Conservation (phyloP, 2,329 filamentous ascomycete genomes). For the Hymenoscyphus infarciens region DNA sequence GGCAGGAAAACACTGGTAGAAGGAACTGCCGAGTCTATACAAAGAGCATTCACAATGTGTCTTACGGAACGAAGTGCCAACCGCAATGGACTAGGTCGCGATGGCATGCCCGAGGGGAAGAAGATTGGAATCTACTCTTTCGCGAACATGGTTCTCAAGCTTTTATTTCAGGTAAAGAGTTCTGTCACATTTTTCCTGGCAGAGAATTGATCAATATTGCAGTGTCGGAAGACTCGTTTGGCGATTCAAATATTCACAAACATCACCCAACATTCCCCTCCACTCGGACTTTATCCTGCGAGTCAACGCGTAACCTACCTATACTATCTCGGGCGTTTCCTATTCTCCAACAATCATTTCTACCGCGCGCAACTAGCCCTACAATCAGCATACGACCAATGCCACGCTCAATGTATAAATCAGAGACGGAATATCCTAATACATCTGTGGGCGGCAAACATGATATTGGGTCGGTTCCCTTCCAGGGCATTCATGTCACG, state of each 20-base stretch:
- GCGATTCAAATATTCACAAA: constrained; percentile 88
- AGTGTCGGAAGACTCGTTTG: constrained; percentile 78
- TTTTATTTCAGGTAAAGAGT: constrained; percentile 68
- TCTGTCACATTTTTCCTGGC: constrained; percentile 4
- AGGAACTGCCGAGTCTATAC: constrained; percentile 81
- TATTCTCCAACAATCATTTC: constrained; percentile 82
- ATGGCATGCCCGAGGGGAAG: constrained; percentile 73
- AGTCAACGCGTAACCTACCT: constrained; percentile 87
- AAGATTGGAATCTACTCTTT: constrained; percentile 87
- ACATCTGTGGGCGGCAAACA: constrained; percentile 77
- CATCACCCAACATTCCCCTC: constrained; percentile 78
- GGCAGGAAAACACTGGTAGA: constrained; percentile 78
- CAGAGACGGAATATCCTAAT: constrained; percentile 79
- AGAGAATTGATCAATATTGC: neutral
- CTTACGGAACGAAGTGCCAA: constrained; percentile 73
- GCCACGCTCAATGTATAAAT: constrained; percentile 65
- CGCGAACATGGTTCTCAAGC: constrained; percentile 83
- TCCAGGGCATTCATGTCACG: constrained; percentile 61
- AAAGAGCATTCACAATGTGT: constrained; percentile 88
- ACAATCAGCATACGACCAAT: constrained; percentile 76
- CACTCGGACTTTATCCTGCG: constrained; percentile 76
- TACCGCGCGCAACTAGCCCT: constrained; percentile 71
- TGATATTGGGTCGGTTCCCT: constrained; percentile 82
- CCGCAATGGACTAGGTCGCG: constrained; percentile 46
- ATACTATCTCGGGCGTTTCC: constrained; percentile 89